Evolutionary conservation across 495 filamentous ascomycete species (phyloP), one percentile per base, ranked within the genome.

Genomic region (Hypoxylon cercidicola): DNA sequence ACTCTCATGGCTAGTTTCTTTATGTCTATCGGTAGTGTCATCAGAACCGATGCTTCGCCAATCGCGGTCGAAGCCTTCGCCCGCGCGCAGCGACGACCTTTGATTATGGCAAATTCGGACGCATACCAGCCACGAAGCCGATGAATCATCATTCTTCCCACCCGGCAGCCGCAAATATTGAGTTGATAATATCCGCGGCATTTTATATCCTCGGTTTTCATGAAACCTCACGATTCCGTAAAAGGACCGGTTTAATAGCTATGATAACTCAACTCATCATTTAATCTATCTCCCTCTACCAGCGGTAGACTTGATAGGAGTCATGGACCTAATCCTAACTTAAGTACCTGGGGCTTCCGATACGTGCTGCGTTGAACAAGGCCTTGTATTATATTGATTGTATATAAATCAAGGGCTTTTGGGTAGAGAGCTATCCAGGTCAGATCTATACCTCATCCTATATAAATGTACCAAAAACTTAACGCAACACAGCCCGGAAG

Each of bases 21-120:
- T 84, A 99, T 99, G 95, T 93, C 90, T 35, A 97, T 99, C 70
- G 95, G 95, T 62, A 96, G 91, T 66, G 93, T 94, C 16, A 97
- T 99, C 69, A 89, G 95, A 72, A 90, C 93, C 15, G 93, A 97
- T 67, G 75, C 79, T 49, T 89, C 88, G 0, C 85, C 87, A 5
- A 81, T 86, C 35, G 75, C 84, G 6, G 80, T 81, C 32, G 86
- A 90, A 72, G 84, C 85, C 6, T 91, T 87, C 70, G 75, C 82
- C 32, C 80, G 79, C 69, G 83, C 86, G 13, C 81, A 85, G 70
- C 77, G 85, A 64, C 76, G 82, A 30, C 87, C 89, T 12, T 80
- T 89, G 25, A 83, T 92, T 60, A 82, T 90, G 80, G 71, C 82
- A 18, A 78, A 62, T 30, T 39, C 82, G 35, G 75, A 28, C 44